Base-by-base conservation (phyloP, 148 eudicot species). In the Rhododendron ferrugineum region DNA sequence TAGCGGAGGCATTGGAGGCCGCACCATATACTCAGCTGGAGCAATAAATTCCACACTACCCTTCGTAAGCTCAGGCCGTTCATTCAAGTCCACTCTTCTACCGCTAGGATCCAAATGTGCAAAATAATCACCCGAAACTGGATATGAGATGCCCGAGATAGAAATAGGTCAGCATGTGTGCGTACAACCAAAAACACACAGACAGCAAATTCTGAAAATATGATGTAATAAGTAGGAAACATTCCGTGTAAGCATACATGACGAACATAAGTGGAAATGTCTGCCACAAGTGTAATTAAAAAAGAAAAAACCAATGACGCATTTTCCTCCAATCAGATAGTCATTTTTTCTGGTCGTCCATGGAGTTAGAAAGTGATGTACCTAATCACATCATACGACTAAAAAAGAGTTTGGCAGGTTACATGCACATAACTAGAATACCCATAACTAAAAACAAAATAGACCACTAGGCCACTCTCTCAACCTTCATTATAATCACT, bases 21-120 rank as follows among this genome's bases (percentile, higher is more conserved):
- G 99, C 90, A 97, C 98, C 99, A 97, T 97, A 84, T 97, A 97
- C 84, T 97, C 99, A 52, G 98, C 92, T 81, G 99, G 98, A 80
- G 99, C 99, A 93, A 97, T 92, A 88, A 91, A 97, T 79, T 97
- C 99, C 81, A 95, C 95, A 87, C 98, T 95, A 44, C 99, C 99
- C 83, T 93, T 91, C 8, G 85, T 91, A 86, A 97, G 98, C 89
- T 97, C 99, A 44, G 99, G 98, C 26, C 98, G 91, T 87, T 95
- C 94, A 89, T 93, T 97, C 85, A 92, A 88, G 82, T 97, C 99
- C 83, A 92, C 76, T 92, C 99, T 92, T 90, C 92, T 90, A 60
- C 98, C 98, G 84, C 87, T 90, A 85, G 94, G 94, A 89, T 97
- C 99, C 89, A 97, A 86, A 49, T 91, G 96, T 81, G 98, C 98